These are phyloP conservation scores for Passiflora organensis DNA, from an alignment of 345 rosid species.

Conservation along the genomic window DNA sequence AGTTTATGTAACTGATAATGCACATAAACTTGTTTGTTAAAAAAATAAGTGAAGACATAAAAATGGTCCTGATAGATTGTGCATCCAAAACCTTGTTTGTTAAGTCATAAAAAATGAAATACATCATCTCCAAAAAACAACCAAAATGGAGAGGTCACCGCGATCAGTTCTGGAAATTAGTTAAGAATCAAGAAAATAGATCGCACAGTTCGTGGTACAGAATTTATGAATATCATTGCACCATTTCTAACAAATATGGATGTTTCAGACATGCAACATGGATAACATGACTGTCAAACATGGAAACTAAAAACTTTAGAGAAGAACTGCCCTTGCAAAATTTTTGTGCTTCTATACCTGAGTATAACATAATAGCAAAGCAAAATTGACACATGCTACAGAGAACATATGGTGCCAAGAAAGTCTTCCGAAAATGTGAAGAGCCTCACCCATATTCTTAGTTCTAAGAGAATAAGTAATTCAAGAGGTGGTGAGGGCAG, in stretches of 20 bases:
- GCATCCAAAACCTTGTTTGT: no score
- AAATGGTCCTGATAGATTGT: no score
- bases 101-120: no score
- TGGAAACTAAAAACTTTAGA: no score
- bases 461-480: background rate
- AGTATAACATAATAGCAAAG: background rate
- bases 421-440: background rate
- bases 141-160: no score
- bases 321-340: background rate
- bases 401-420: background rate
- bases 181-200: no score
- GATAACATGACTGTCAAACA: no score
- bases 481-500: background rate
- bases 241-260: no score
- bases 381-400: background rate
- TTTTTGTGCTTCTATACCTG: background rate
- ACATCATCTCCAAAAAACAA: background rate
- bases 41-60: background rate
- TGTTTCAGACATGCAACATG: no score
- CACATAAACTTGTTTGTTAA: background rate
- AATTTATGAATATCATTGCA: no score
- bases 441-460: background rate
- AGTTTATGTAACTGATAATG: conserved; percentile 6
- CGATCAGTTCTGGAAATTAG: no score
- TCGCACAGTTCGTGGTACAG: no score